phyloP scores from a whole-genome alignment of 2,329 filamentous ascomycete genomes.

The Apiospora phragmitis region DNA sequence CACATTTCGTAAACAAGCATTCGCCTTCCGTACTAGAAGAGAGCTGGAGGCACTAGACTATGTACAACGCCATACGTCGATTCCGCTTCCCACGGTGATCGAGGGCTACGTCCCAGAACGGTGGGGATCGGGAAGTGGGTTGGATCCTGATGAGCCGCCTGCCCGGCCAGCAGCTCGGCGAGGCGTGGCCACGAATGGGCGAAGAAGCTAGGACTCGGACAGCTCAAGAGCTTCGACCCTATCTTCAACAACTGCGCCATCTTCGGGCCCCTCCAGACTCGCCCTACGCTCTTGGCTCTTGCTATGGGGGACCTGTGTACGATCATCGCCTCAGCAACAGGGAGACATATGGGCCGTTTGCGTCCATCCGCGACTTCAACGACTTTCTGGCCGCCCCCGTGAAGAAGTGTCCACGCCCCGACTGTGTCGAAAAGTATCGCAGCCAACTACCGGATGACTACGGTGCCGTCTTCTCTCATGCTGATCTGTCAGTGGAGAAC shows the following conservation, averaged over 20 bases:
- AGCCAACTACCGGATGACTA: no score
- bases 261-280: constrained; percentile 32
- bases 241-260: constrained; percentile 52
- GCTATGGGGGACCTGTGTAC: neutral
- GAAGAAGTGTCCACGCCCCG: no score
- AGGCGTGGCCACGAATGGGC: neutral
- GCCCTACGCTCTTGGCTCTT: neutral
- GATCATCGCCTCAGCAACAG: no score
- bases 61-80: neutral
- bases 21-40: no score
- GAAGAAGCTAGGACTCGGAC: neutral
- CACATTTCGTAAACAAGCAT: no score
- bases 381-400: no score
- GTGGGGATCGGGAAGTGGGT: neutral
- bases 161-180: neutral
- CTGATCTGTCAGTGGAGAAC: no score
- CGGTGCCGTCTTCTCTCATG: no score
- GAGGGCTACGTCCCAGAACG: neutral
- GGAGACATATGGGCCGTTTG: no score
- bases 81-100: neutral
- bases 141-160: neutral
- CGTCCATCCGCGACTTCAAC: no score
- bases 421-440: no score
- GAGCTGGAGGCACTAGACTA: neutral
- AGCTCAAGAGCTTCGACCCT: neutral